Evolutionary conservation across 106 monocot species (phyloP).

Genomic region (Xerophyta viscosa): DNA sequence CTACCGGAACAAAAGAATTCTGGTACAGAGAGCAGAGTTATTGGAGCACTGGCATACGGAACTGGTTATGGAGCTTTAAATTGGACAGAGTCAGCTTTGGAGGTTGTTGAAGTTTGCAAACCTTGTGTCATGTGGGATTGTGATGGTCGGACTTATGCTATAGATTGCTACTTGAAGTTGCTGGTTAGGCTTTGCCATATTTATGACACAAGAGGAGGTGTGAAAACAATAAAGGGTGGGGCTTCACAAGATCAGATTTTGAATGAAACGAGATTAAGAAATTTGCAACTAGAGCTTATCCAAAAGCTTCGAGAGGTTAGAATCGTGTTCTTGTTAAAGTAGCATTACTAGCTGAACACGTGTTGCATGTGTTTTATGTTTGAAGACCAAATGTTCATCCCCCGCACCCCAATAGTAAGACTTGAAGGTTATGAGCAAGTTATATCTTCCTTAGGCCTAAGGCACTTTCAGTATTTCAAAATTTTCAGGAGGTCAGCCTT

Average conservation of each 20-base stretch:
- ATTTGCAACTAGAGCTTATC: constrained; percentile 86
- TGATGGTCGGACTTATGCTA: constrained; percentile 93
- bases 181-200: constrained; percentile 97
- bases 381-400: no score
- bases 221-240: constrained; percentile 83
- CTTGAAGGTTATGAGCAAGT: no score
- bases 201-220: constrained; percentile 98
- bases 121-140: constrained; percentile 98
- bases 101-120: constrained; percentile 93
- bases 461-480: no score
- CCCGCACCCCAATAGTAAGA: no score
- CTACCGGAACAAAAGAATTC: constrained; percentile 84
- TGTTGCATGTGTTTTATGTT: no score
- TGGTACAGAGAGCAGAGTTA: constrained; percentile 97
- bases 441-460: no score
- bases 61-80: constrained; percentile 96
- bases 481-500: no score
- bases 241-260: constrained; percentile 97
- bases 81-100: constrained; percentile 94
- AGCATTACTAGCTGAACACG: no score
- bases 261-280: constrained; percentile 89
- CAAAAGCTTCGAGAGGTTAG: constrained; percentile 91
- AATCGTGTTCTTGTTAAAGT: no score
- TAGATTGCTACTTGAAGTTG: constrained; percentile 97
- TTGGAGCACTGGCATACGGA: constrained; percentile 97